Conservation (phyloP, 345 rosid genomes). For the Eucalyptus victrix region DNA sequence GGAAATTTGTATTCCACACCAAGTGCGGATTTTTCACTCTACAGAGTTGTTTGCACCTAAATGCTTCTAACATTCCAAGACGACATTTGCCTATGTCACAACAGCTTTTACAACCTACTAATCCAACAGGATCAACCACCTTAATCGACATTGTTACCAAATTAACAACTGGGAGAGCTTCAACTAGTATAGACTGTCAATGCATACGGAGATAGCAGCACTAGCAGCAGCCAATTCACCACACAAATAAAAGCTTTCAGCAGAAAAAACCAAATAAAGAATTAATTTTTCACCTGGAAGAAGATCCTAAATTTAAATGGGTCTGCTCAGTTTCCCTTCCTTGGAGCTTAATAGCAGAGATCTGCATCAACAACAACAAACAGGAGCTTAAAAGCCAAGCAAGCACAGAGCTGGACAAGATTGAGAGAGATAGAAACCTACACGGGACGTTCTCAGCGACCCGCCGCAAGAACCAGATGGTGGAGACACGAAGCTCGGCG, state of each 20-base stretch:
- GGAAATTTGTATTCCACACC: not conserved
- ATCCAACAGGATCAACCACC: not conserved
- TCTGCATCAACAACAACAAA: conserved; percentile 6
- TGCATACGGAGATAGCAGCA: not conserved
- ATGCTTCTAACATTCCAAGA: not conserved
- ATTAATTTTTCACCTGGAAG: conserved; percentile 7
- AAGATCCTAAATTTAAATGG: conserved; percentile 9
- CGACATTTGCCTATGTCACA: not conserved
- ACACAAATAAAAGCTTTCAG: not conserved
- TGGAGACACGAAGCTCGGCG: not conserved
- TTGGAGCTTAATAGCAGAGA: conserved; percentile 9
- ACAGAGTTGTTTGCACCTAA: not conserved
- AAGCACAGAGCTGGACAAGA: not conserved
- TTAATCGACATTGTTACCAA: not conserved
- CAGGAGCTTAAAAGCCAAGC: not conserved
- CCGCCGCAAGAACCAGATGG: not conserved
- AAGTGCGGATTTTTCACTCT: not conserved
- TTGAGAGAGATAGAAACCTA: not conserved
- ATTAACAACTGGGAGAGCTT: not conserved
- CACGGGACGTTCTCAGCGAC: not conserved
- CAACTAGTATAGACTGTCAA: not conserved
- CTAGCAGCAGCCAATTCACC: not conserved
- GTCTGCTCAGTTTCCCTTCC: conserved; percentile 8
- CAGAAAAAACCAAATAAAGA: not conserved
- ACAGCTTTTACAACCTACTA: not conserved